Percentiles rank a stretch among this genome's conserved stretches.
phyloP scores from a whole-genome alignment of 164 flowering plant genomes.

The Santalum album region DNA sequence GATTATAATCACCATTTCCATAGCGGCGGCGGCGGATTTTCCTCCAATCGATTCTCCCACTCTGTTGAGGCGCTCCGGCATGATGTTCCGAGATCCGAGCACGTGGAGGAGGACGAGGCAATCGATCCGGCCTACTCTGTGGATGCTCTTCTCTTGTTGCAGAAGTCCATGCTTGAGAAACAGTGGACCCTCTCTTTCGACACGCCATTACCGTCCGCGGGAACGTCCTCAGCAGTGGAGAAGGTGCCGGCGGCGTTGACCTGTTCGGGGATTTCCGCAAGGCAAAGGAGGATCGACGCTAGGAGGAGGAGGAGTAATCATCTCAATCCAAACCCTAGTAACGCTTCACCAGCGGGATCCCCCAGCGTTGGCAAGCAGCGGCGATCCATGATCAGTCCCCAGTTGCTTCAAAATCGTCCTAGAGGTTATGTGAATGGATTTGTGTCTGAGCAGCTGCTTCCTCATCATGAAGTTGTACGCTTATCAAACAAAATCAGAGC shows the following conservation, averaged over 20 bases:
- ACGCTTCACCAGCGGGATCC: no score
- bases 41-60: neutral
- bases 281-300: conserved; percentile 49
- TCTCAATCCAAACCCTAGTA: no score
- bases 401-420: conserved; percentile 45
- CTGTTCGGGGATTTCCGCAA: conserved; percentile 78
- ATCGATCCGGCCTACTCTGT: conserved; percentile 36
- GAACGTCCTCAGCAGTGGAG: conserved; percentile 13
- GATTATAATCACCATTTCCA: neutral
- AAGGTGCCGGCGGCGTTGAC: conserved; percentile 23
- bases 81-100: neutral
- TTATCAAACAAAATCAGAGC: conserved; percentile 63
- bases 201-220: conserved; percentile 9
- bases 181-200: conserved; percentile 78
- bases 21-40: neutral
- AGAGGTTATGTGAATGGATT: conserved; percentile 76
- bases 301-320: conserved; percentile 29
- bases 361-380: conserved; percentile 22
- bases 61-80: neutral
- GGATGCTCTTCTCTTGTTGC: conserved; percentile 76
- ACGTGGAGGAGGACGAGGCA: conserved; percentile 26
- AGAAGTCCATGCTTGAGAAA: conserved; percentile 88
- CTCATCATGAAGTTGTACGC: conserved; percentile 69
- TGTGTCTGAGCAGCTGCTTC: conserved; percentile 52
- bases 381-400: conserved; percentile 39